Conservation (phyloP, 176 grass and related monocot genomes). For the Sorghum bicolor region DNA sequence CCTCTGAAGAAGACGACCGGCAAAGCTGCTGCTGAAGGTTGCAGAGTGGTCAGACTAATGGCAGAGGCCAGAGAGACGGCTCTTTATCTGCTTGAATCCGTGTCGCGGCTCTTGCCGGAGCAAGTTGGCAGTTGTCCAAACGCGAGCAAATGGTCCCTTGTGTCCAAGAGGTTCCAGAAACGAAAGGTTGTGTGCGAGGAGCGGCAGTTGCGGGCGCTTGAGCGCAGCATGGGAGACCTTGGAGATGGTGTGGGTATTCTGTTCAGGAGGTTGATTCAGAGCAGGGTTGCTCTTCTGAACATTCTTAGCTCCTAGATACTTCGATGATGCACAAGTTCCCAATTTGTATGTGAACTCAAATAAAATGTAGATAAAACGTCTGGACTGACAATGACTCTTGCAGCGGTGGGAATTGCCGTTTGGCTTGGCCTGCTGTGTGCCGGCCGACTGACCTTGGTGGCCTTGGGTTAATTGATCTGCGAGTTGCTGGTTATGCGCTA, state of each 20-base stretch:
- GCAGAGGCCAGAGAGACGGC: constrained; percentile 33
- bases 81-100: constrained; percentile 26
- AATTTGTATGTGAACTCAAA: neutral
- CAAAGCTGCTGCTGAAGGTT: neutral
- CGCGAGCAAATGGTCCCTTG: constrained; percentile 42
- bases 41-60: constrained; percentile 16
- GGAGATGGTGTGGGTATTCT: constrained; percentile 18
- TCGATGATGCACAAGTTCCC: neutral
- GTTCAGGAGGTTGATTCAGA: constrained; percentile 45
- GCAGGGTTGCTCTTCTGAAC: constrained; percentile 47
- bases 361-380: constrained; percentile 13
- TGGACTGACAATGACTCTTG: no score
- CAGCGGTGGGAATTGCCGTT: no score
- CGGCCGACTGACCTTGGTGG: no score
- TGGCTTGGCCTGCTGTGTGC: no score
- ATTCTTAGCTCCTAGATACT: constrained; percentile 37
- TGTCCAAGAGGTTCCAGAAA: constrained; percentile 45
- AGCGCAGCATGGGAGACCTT: constrained; percentile 35
- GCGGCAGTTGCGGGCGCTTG: constrained; percentile 41
- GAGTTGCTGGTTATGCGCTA: no score
- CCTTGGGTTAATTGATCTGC: no score
- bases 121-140: neutral
- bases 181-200: constrained; percentile 31
- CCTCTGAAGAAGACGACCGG: constrained; percentile 32
- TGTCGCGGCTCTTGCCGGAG: neutral